A percentile compares a stretch with the other conserved stretches of the same genome.
Conservation (phyloP, 495 filamentous ascomycete species). For the Wilcoxina mikolae region DNA sequence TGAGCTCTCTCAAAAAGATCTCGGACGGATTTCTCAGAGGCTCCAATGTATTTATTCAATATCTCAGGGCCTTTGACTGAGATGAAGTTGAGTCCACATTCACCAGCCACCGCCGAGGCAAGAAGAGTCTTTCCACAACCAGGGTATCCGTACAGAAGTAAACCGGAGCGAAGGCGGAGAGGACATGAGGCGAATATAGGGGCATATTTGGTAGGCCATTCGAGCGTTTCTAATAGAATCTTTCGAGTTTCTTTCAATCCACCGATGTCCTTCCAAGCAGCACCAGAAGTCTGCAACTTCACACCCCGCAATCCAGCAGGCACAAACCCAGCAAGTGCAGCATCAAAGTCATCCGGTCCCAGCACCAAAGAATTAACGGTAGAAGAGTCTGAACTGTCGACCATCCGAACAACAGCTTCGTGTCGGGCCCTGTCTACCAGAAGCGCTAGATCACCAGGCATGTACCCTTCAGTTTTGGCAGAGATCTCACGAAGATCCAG, state of each 20-base stretch:
- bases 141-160: constrained; percentile 86
- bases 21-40: constrained; percentile 83
- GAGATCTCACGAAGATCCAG: constrained; percentile 88
- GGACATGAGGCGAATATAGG: constrained; percentile 95
- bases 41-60: constrained; percentile 95
- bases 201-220: constrained; percentile 95
- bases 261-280: constrained; percentile 75
- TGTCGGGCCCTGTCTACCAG: constrained; percentile 76
- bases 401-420: constrained; percentile 73
- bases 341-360: constrained; percentile 57
- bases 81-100: constrained; percentile 96
- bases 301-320: constrained; percentile 89
- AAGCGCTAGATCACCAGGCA: constrained; percentile 83
- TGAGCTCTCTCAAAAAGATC: constrained; percentile 87
- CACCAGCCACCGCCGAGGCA: constrained; percentile 83
- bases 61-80: constrained; percentile 96
- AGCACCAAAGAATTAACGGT: constrained; percentile 39
- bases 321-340: constrained; percentile 77
- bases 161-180: constrained; percentile 74
- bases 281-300: constrained; percentile 62
- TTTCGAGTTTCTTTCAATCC: constrained; percentile 72
- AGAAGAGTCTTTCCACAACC: constrained; percentile 93
- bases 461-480: constrained; percentile 87
- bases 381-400: constrained; percentile 29
- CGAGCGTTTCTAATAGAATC: constrained; percentile 78